These are phyloP conservation scores for Colletotrichum tropicale DNA, from an alignment of 2,329 filamentous ascomycete species.

Conservation along the genomic window DNA sequence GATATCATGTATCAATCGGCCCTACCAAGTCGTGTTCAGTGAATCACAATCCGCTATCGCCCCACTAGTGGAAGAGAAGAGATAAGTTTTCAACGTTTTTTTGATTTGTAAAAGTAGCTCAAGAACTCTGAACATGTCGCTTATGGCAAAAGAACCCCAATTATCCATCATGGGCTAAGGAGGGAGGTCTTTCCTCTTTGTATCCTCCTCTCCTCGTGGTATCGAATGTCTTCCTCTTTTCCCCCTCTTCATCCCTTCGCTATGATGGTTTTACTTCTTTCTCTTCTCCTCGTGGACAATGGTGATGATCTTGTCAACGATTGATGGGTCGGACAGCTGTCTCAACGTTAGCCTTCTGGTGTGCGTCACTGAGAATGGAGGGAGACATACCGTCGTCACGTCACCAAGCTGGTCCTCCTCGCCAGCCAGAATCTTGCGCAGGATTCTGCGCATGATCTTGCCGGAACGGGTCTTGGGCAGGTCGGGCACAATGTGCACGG, in stretches of 20 bases:
- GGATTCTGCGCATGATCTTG: slow-evolving; percentile 98
- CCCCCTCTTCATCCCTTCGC: background rate
- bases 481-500: slow-evolving; percentile 88
- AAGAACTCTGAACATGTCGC: background rate
- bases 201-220: slow-evolving; percentile 1
- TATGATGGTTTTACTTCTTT: slow-evolving; percentile 48
- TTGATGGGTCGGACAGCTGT: slow-evolving; percentile 84
- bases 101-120: background rate
- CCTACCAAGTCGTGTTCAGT: background rate
- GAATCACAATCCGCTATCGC: background rate
- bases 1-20: background rate
- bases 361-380: background rate
- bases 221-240: background rate
- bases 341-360: slow-evolving; percentile 10
- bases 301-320: slow-evolving; percentile 89
- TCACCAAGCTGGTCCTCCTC: slow-evolving; percentile 98
- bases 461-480: slow-evolving; percentile 96
- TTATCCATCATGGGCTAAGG: background rate
- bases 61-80: background rate
- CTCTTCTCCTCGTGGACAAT: slow-evolving; percentile 70
- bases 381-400: slow-evolving; percentile 77
- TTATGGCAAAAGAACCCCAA: slow-evolving; percentile 1
- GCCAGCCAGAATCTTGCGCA: slow-evolving; percentile 95
- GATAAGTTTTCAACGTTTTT: background rate
- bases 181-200: background rate